These are phyloP conservation scores for Omphalea diandra DNA, from an alignment of 441 rosid genomes.

Conservation along the genomic window DNA sequence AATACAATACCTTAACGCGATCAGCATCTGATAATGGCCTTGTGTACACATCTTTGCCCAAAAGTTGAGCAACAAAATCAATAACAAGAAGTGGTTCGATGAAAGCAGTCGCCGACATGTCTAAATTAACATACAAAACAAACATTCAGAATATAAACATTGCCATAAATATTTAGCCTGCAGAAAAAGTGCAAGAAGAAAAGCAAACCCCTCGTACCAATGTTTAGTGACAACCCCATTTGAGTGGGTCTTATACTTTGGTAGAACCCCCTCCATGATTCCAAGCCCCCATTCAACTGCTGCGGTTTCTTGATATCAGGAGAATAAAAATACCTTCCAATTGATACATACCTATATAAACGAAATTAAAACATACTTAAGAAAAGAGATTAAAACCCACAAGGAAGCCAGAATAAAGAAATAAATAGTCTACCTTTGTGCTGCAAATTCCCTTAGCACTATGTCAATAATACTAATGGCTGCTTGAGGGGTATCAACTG, in stretches of 20 bases:
- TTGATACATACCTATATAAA: slow-evolving; percentile 33
- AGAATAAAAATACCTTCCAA: slow-evolving; percentile 45
- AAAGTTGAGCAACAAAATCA: slow-evolving; percentile 78
- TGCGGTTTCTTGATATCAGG: slow-evolving; percentile 36
- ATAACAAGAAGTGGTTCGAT: slow-evolving; percentile 86
- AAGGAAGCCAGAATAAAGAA: not conserved
- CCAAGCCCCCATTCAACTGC: slow-evolving; percentile 43
- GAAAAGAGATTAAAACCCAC: not conserved
- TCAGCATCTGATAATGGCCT: slow-evolving; percentile 82
- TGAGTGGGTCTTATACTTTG: slow-evolving; percentile 58
- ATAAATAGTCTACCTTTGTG: slow-evolving; percentile 32
- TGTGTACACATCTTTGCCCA: slow-evolving; percentile 60
- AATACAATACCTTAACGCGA: slow-evolving; percentile 59
- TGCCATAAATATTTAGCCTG: not conserved
- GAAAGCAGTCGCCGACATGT: slow-evolving; percentile 90
- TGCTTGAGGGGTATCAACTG: slow-evolving; percentile 45
- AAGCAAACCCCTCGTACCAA: slow-evolving; percentile 31
- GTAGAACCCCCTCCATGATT: slow-evolving; percentile 54
- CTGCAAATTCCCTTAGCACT: slow-evolving; percentile 39
- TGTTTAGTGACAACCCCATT: slow-evolving; percentile 53
- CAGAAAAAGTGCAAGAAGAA: not conserved
- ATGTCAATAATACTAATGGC: slow-evolving; percentile 43
- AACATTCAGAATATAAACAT: not conserved
- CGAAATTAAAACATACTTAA: not conserved
- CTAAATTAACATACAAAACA: slow-evolving; percentile 27